Percentiles rank a stretch among this genome's conserved stretches.
phyloP scores from a whole-genome alignment of 495 filamentous ascomycete species.

The Cairneyella variabilis region DNA sequence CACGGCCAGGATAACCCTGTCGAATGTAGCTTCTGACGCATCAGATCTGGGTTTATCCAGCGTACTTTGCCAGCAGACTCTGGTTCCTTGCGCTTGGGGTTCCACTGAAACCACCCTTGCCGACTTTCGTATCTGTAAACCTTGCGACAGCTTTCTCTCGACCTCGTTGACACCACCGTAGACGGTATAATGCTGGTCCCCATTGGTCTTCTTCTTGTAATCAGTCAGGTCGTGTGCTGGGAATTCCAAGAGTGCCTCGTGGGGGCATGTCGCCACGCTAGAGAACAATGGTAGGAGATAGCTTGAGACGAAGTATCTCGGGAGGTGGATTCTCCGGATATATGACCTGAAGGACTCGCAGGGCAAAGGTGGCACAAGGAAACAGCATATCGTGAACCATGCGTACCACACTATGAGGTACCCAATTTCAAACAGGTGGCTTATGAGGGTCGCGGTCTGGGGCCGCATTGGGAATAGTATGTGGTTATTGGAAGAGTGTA shows the following conservation, averaged over 20 bases:
- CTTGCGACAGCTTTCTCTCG: constrained; percentile 37
- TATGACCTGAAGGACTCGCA: constrained; percentile 42
- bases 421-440: constrained; percentile 35
- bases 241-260: constrained; percentile 44
- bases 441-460: constrained; percentile 6
- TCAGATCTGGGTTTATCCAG: not conserved
- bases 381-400: constrained; percentile 35
- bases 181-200: constrained; percentile 46
- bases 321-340: constrained; percentile 41
- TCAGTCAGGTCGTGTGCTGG: constrained; percentile 45
- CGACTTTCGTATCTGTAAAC: constrained; percentile 19
- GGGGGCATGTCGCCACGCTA: constrained; percentile 49
- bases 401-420: constrained; percentile 36
- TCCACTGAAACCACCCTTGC: constrained; percentile 16
- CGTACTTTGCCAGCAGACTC: not conserved
- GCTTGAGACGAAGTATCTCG: constrained; percentile 34
- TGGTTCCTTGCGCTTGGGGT: not conserved
- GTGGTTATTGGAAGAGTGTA: constrained; percentile 49
- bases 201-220: constrained; percentile 41
- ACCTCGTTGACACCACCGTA: constrained; percentile 42
- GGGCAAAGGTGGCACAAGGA: constrained; percentile 34
- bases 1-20: constrained; percentile 42
- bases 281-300: constrained; percentile 52
- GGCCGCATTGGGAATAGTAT: constrained; percentile 38
- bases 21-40: constrained; percentile 30